Conservation (phyloP, 306 rosid species). For the Acacia melanoxylon region DNA sequence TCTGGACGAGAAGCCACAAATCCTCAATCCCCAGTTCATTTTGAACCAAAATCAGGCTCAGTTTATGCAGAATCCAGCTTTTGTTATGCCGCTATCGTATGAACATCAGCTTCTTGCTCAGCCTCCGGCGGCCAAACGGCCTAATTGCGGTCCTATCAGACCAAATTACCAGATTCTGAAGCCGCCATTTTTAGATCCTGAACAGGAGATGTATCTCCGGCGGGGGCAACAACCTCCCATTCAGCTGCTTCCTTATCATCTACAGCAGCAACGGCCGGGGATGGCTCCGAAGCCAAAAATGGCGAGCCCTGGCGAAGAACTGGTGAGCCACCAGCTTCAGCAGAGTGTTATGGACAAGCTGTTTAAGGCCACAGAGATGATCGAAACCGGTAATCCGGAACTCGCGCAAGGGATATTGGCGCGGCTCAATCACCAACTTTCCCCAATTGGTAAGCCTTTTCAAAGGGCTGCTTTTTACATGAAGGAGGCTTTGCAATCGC, state of each 20-base stretch:
- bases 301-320: constrained; percentile 50
- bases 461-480: constrained; percentile 92
- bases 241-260: constrained; percentile 54
- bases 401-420: constrained; percentile 99
- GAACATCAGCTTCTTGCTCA: constrained; percentile 47
- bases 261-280: constrained; percentile 53
- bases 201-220: constrained; percentile 48
- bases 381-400: constrained; percentile 75
- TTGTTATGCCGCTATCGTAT: constrained; percentile 59
- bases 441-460: constrained; percentile 90
- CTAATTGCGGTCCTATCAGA: constrained; percentile 48
- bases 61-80: constrained; percentile 51
- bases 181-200: constrained; percentile 47
- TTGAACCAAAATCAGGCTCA: constrained; percentile 65
- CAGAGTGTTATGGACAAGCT: constrained; percentile 69
- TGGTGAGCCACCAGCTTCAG: constrained; percentile 68
- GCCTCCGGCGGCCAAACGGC: constrained; percentile 61
- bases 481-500: constrained; percentile 80
- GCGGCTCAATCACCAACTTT: constrained; percentile 99
- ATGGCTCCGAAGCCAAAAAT: constrained; percentile 41
- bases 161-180: constrained; percentile 42
- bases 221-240: constrained; percentile 49
- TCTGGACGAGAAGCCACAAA: constrained; percentile 68
- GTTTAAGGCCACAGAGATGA: constrained; percentile 79
- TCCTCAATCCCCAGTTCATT: constrained; percentile 51